Conservation (phyloP, 441 rosid species). For the Adansonia madagascariensis region DNA sequence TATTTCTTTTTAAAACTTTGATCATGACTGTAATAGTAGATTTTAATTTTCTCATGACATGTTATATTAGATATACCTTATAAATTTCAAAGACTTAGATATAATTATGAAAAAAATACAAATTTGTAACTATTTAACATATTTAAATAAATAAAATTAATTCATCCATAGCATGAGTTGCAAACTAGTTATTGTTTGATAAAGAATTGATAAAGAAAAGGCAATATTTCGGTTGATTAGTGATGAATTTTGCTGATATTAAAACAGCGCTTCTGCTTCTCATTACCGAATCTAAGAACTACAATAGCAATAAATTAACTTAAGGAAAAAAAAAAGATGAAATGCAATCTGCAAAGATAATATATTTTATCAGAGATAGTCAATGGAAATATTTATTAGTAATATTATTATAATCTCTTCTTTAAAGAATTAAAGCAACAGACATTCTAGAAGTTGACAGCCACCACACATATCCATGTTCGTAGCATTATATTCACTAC, state of each 20-base stretch:
- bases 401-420: not conserved
- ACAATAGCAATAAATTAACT: not conserved
- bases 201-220: no score
- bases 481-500: not conserved
- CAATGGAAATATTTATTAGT: not conserved
- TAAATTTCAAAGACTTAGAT: no score
- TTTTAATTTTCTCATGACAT: no score
- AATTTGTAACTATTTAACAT: no score
- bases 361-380: not conserved
- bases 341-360: not conserved
- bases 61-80: no score
- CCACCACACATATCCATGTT: no score
- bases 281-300: constrained; percentile 23
- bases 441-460: not conserved
- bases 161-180: no score
- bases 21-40: no score
- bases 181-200: no score
- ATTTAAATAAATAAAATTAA: no score
- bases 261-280: not conserved
- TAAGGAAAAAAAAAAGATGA: not conserved
- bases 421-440: constrained; percentile 7
- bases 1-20: no score
- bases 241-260: not conserved
- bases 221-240: constrained; percentile 10
- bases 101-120: no score